Conservation (phyloP, 2,329 filamentous ascomycete genomes). For the Rutstroemia sydowiana region DNA sequence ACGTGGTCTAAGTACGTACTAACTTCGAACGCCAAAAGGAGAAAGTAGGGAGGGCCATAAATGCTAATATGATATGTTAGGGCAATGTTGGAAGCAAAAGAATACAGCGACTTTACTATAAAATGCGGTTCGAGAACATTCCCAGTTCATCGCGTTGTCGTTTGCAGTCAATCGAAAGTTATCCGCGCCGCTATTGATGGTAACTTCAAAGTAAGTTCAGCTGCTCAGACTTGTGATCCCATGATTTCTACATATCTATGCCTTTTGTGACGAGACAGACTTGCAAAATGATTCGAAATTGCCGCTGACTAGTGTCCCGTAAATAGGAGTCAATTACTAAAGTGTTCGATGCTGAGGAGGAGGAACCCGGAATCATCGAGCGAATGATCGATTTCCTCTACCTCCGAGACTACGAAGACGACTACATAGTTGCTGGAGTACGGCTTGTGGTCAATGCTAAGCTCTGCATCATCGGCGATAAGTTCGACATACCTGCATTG, state of each 20-base stretch:
- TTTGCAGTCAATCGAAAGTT: slow-evolving; percentile 15
- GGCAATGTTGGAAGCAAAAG: background rate
- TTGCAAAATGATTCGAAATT: background rate
- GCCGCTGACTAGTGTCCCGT: background rate
- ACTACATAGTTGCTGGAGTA: background rate
- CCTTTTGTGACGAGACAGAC: too few species aligned
- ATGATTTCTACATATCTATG: background rate
- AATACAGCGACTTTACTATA: slow-evolving; percentile 17
- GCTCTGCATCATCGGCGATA: slow-evolving; percentile 12
- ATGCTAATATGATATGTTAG: background rate
- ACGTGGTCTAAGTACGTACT: too few species aligned
- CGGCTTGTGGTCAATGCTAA: slow-evolving; percentile 3
- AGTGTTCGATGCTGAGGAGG: background rate
- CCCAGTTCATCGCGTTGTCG: slow-evolving; percentile 14
- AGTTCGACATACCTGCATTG: slow-evolving; percentile 4
- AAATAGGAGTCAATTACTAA: background rate
- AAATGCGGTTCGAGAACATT: slow-evolving; percentile 9
- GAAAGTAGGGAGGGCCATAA: background rate
- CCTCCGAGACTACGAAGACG: background rate
- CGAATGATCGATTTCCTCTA: slow-evolving; percentile 45
- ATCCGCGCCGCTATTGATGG: slow-evolving; percentile 11
- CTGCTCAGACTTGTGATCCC: background rate
- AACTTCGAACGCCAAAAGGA: background rate
- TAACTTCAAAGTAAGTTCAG: slow-evolving; percentile 8
- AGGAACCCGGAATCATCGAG: slow-evolving; percentile 5